Percentiles rank a stretch among this genome's conserved stretches.
phyloP scores from a whole-genome alignment of 441 rosid species.

The Corymbia calophylla region DNA sequence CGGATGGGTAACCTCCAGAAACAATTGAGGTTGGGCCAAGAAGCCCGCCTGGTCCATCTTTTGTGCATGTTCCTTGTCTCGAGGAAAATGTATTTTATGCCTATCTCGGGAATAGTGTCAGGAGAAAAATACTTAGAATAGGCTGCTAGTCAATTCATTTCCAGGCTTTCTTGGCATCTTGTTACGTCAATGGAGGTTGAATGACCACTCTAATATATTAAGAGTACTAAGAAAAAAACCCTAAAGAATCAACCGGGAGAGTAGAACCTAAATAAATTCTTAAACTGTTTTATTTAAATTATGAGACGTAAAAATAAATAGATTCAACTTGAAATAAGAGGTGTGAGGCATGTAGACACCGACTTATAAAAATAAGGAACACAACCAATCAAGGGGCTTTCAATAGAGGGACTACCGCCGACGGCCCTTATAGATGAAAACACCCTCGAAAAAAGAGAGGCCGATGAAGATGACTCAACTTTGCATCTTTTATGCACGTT shows the following conservation, averaged over 20 bases:
- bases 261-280: neutral
- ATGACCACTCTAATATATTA: neutral
- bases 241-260: neutral
- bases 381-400: no score
- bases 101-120: neutral
- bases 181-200: neutral
- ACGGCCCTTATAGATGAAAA: no score
- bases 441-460: no score
- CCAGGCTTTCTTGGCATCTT: neutral
- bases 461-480: no score
- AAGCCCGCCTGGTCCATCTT: neutral
- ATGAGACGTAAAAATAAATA: no score
- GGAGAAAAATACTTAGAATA: neutral
- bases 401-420: no score
- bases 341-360: no score
- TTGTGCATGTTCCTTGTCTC: neutral
- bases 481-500: no score
- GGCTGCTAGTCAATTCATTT: neutral
- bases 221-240: neutral
- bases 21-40: neutral
- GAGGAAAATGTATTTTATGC: neutral
- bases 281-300: no score
- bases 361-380: no score
- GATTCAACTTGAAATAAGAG: no score
- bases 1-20: neutral